phyloP scores from a whole-genome alignment of 495 filamentous ascomycete genomes.

The Pseudomonodictys pantanalensis region DNA sequence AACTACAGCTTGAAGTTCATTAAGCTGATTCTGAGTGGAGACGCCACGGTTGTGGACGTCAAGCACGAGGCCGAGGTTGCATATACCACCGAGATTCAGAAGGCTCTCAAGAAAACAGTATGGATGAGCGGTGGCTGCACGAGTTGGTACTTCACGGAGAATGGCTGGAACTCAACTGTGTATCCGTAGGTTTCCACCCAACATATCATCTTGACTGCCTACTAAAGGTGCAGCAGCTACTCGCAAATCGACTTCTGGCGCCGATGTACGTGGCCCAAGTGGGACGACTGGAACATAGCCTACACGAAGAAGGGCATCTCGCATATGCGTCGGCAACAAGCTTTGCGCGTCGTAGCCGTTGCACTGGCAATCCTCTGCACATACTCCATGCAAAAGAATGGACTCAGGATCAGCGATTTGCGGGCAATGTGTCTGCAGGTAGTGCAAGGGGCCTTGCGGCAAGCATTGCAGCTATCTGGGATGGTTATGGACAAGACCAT shows the following conservation, averaged over 20 bases:
- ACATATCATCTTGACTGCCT: not conserved
- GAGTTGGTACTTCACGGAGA: conserved; percentile 57
- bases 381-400: conserved; percentile 6
- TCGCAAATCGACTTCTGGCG: conserved; percentile 26
- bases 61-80: conserved; percentile 54
- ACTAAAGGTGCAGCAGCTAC: conserved; percentile 21
- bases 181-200: conserved; percentile 51
- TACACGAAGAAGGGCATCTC: conserved; percentile 44
- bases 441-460: too few relatives aligned
- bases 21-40: conserved; percentile 49
- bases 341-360: conserved; percentile 3
- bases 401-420: conserved; percentile 15
- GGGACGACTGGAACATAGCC: conserved; percentile 53
- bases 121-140: conserved; percentile 53
- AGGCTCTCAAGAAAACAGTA: conserved; percentile 52
- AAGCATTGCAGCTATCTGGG: too few relatives aligned
- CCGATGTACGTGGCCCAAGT: conserved; percentile 55
- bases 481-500: too few relatives aligned
- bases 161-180: conserved; percentile 58
- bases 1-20: conserved; percentile 52
- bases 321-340: not conserved
- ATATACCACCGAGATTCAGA: conserved; percentile 55
- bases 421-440: not conserved
- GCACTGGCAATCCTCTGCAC: conserved; percentile 4
- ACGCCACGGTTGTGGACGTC: conserved; percentile 44